A percentile compares a stretch with the other conserved stretches of the same genome.
These are phyloP conservation scores for Entelexis paramagnoliae DNA, from an alignment of 1,139 yeast genomes.

Conservation along the genomic window DNA sequence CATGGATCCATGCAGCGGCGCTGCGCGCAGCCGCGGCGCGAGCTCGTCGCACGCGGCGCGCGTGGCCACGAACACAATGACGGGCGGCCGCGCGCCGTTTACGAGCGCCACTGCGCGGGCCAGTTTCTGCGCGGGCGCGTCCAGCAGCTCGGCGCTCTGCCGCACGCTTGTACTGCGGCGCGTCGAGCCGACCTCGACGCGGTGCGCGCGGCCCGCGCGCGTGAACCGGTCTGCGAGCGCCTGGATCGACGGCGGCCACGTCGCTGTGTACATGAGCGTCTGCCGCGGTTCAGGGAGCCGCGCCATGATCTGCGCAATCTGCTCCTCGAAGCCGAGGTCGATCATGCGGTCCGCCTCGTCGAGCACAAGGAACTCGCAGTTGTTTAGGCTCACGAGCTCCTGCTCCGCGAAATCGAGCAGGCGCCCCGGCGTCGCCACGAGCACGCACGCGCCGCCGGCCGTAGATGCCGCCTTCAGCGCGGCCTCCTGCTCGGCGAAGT, in stretches of 20 bases:
- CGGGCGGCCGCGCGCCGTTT: constrained; percentile 24
- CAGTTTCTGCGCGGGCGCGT: neutral
- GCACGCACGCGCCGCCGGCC: constrained; percentile 45
- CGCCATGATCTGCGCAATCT: constrained; percentile 50
- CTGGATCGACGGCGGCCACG: constrained; percentile 70
- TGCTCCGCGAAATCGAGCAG: constrained; percentile 69
- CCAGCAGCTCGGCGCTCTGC: constrained; percentile 15
- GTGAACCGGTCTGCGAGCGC: constrained; percentile 52
- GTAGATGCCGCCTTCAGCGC: constrained; percentile 34
- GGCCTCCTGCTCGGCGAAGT: constrained; percentile 61
- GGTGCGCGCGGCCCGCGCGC: constrained; percentile 29
- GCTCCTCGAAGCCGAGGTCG: constrained; percentile 86
- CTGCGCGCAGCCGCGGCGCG: constrained; percentile 45
- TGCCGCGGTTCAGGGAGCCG: constrained; percentile 39
- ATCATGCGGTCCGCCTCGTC: constrained; percentile 96
- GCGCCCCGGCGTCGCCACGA: constrained; percentile 92
- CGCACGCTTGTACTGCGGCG: constrained; percentile 22
- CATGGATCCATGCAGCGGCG: constrained; percentile 75
- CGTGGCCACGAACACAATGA: constrained; percentile 73
- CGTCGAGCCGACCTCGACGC: constrained; percentile 45
- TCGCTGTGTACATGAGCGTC: constrained; percentile 90
- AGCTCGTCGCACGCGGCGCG: constrained; percentile 63
- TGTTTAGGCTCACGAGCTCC: constrained; percentile 47
- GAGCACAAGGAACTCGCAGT: constrained; percentile 60
- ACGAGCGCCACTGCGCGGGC: neutral